A percentile compares a stretch with the other conserved stretches of the same genome.
phyloP scores from a whole-genome alignment of 768 basidiomycete species.

The Leccinum boreale region DNA sequence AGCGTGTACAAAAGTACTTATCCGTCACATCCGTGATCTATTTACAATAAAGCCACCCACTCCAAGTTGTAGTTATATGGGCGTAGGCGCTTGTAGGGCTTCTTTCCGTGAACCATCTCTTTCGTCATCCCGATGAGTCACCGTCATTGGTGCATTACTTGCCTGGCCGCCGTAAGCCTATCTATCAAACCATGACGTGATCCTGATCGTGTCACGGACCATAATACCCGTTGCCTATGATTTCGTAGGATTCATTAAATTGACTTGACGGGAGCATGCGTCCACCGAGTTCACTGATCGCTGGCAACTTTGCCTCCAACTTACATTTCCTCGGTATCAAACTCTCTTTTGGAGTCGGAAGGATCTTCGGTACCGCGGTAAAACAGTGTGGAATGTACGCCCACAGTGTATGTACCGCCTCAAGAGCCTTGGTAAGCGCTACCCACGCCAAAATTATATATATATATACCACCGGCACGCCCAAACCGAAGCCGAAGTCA shows the following conservation, averaged over 20 bases:
- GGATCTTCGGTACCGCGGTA: background rate
- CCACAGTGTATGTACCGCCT: no score
- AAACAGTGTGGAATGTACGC: no score
- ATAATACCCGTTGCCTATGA: background rate
- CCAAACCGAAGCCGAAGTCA: no score
- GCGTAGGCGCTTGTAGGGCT: background rate
- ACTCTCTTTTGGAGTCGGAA: background rate
- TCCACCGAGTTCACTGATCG: background rate
- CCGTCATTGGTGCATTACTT: background rate
- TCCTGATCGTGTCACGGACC: background rate
- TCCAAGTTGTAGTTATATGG: background rate
- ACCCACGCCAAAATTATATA: no score
- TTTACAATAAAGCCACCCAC: background rate
- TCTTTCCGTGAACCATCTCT: background rate
- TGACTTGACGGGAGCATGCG: background rate
- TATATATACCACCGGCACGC: no score
- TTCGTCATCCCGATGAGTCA: background rate
- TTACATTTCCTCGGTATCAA: background rate
- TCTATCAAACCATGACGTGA: background rate
- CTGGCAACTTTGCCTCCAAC: background rate
- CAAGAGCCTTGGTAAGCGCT: no score
- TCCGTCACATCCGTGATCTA: background rate
- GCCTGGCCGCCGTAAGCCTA: background rate
- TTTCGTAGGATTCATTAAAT: background rate
- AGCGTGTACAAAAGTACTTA: background rate